Evolutionary conservation across 306 rosid genomes (phyloP).

Genomic region (Quercus robur): DNA sequence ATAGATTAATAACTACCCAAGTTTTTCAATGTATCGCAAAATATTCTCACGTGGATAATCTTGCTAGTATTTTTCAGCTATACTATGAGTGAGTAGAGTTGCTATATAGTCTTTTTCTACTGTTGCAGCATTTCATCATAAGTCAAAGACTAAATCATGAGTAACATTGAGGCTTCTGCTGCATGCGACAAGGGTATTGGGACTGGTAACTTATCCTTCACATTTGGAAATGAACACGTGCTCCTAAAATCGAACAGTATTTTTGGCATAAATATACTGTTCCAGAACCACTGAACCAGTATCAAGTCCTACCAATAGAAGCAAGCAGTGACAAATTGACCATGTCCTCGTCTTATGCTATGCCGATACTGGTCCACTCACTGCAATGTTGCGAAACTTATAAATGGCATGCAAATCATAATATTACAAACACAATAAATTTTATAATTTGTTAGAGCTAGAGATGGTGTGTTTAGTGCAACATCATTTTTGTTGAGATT

Average conservation of each 20-base stretch:
- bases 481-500: too few species aligned
- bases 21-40: not conserved
- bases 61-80: not conserved
- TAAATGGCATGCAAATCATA: too few species aligned
- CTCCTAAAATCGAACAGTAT: not conserved
- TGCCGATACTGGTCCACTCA: not conserved
- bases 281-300: not conserved
- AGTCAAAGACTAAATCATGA: slow-evolving; percentile 7
- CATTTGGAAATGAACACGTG: not conserved
- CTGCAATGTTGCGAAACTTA: not conserved
- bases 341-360: not conserved
- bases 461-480: too few species aligned
- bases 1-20: not conserved
- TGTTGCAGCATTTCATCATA: not conserved
- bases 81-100: not conserved
- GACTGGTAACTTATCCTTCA: not conserved
- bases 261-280: not conserved
- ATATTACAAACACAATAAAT: too few species aligned
- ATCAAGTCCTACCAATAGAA: not conserved
- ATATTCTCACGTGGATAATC: not conserved
- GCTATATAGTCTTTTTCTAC: not conserved
- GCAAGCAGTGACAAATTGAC: too few species aligned
- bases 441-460: too few species aligned
- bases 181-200: not conserved
- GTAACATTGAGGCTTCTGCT: not conserved